Percentiles rank a stretch among this genome's conserved stretches.
phyloP scores from a whole-genome alignment of 2,329 filamentous ascomycete species.

The Pyricularia grisea region DNA sequence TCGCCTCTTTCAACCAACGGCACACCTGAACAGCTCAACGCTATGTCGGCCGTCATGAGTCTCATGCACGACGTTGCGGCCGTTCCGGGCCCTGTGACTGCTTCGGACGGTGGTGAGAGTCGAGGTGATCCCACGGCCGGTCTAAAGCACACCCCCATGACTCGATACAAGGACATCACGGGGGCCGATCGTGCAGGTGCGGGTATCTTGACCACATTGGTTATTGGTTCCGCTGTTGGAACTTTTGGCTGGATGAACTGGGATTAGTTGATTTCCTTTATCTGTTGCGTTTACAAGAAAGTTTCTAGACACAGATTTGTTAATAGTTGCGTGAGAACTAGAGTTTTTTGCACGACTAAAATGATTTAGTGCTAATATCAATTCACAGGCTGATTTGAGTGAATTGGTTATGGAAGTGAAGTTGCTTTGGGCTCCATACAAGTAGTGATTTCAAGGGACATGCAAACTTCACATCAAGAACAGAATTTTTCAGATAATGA shows the following conservation, averaged over 20 bases:
- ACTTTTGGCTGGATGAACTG: slow-evolving; percentile 22
- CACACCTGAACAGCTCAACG: slow-evolving; percentile 44
- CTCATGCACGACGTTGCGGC: slow-evolving; percentile 23
- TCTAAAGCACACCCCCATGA: background rate
- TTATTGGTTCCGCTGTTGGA: slow-evolving; percentile 20
- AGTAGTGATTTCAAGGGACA: background rate
- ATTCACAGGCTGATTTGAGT: background rate
- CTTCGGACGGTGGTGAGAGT: slow-evolving; percentile 32
- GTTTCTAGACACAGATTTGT: background rate
- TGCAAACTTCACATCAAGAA: background rate
- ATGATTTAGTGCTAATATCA: background rate
- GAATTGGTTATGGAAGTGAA: no score
- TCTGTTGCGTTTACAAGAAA: background rate
- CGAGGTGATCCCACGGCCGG: slow-evolving; percentile 21
- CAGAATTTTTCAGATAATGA: background rate
- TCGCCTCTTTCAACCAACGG: slow-evolving; percentile 24
- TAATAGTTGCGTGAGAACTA: background rate
- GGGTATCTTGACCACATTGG: slow-evolving; percentile 27
- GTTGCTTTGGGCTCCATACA: no score
- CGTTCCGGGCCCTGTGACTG: slow-evolving; percentile 21
- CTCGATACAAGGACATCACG: slow-evolving; percentile 9
- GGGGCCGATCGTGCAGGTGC: slow-evolving; percentile 29
- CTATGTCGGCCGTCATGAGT: slow-evolving; percentile 36
- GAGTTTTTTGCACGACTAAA: background rate
- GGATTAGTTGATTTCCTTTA: background rate